A percentile compares a stretch with the other conserved stretches of the same genome.
Conservation (phyloP, 2,329 filamentous ascomycete genomes). For the Microsporum audouinii region DNA sequence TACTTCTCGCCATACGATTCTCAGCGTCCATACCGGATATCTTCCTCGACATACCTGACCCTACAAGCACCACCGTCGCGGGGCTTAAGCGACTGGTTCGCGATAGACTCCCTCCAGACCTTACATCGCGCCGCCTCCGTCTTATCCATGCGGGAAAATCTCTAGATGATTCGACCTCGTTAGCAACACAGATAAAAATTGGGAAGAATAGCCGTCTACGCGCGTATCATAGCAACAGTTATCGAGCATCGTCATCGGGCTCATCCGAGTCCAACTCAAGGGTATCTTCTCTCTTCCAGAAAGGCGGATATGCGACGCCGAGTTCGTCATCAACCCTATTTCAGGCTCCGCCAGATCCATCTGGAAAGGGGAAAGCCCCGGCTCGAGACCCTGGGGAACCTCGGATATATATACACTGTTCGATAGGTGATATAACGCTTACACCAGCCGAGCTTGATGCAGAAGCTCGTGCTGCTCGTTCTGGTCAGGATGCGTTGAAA, state of each 20-base stretch:
- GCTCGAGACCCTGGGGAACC: not conserved
- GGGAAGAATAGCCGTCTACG: slow-evolving; percentile 26
- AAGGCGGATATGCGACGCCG: not conserved
- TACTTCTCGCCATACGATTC: slow-evolving; percentile 83
- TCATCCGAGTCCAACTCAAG: not conserved
- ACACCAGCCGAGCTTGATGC: slow-evolving; percentile 55
- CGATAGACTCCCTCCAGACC: slow-evolving; percentile 49
- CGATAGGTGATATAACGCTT: slow-evolving; percentile 65
- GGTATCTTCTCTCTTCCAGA: not conserved
- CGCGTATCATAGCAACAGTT: not conserved
- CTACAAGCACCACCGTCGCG: slow-evolving; percentile 58
- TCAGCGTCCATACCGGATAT: slow-evolving; percentile 75
- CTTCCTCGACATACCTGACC: slow-evolving; percentile 59
- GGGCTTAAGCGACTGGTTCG: slow-evolving; percentile 77
- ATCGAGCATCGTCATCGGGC: not conserved
- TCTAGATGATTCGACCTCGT: slow-evolving; percentile 59
- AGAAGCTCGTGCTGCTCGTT: slow-evolving; percentile 43
- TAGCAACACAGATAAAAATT: slow-evolving; percentile 57
- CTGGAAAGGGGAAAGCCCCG: slow-evolving; percentile 56
- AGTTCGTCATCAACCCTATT: not conserved
- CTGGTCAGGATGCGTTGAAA: slow-evolving; percentile 13
- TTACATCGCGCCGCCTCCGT: slow-evolving; percentile 61
- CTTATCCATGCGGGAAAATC: slow-evolving; percentile 85
- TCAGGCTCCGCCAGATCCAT: not conserved
- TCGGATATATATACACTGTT: slow-evolving; percentile 84